phyloP scores from a whole-genome alignment of 306 rosid species.

The Quercus glauca region DNA sequence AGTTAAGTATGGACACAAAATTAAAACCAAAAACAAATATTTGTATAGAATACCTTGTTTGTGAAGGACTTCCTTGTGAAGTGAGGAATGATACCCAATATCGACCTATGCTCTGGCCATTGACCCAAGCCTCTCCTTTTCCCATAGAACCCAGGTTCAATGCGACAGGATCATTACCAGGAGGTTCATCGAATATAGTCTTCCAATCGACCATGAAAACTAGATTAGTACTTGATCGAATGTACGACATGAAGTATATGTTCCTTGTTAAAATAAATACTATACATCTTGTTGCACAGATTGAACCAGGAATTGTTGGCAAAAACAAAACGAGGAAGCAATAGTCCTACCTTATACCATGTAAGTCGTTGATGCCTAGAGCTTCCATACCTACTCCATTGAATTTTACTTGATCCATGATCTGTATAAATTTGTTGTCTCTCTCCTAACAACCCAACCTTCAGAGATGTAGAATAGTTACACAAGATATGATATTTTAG shows the following conservation, averaged over 20 bases:
- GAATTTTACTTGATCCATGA: conserved; percentile 46
- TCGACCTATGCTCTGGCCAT: conserved; percentile 77
- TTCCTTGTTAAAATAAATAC: not conserved
- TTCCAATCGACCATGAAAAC: conserved; percentile 23
- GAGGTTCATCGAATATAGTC: conserved; percentile 72
- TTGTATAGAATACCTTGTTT: conserved; percentile 55
- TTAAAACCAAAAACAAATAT: not conserved
- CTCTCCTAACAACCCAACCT: conserved; percentile 91
- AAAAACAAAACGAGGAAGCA: not conserved
- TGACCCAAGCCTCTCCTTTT: conserved; percentile 77
- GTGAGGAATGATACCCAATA: conserved; percentile 84
- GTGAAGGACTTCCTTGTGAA: conserved; percentile 68
- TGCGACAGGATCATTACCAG: conserved; percentile 59
- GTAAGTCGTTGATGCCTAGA: conserved; percentile 50
- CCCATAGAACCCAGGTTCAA: conserved; percentile 89
- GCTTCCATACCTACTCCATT: conserved; percentile 49
- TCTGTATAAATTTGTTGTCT: conserved; percentile 45
- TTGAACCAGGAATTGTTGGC: not conserved
- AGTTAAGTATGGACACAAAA: not conserved
- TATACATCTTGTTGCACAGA: not conserved
- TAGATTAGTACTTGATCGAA: not conserved
- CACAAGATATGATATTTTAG: not conserved
- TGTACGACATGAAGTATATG: not conserved
- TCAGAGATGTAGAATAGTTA: not conserved
- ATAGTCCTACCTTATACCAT: conserved; percentile 73